Evolutionary conservation across 2,329 filamentous ascomycete species (phyloP).

Genomic region (Trichoderma koningiopsis): DNA sequence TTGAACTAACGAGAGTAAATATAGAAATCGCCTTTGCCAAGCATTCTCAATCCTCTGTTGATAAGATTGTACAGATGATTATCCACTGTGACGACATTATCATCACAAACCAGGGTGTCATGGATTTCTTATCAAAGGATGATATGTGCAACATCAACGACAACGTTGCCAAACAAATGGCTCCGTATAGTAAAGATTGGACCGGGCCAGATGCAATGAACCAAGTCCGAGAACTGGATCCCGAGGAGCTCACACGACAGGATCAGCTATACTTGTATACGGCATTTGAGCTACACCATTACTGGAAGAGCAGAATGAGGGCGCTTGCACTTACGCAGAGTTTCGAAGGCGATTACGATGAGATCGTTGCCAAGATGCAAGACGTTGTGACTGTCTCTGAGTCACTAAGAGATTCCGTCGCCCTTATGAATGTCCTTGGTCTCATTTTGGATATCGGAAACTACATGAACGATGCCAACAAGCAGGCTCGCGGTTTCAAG

Average conservation of each 20-base stretch:
- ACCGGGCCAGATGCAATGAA: slow-evolving; percentile 81
- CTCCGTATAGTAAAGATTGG: slow-evolving; percentile 95
- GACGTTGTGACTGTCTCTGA: slow-evolving; percentile 88
- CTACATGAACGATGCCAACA: slow-evolving; percentile 99
- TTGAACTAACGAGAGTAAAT: slow-evolving; percentile 36
- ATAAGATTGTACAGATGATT: slow-evolving; percentile 88
- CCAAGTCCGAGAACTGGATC: slow-evolving; percentile 81
- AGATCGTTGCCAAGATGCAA: slow-evolving; percentile 81
- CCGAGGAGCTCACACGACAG: slow-evolving; percentile 83
- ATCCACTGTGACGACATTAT: slow-evolving; percentile 93
- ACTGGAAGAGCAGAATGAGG: slow-evolving; percentile 98
- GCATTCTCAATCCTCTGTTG: slow-evolving; percentile 80
- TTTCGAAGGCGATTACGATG: slow-evolving; percentile 87
- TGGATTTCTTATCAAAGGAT: slow-evolving; percentile 94
- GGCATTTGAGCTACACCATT: slow-evolving; percentile 91
- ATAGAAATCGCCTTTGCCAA: slow-evolving; percentile 87
- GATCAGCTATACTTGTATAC: slow-evolving; percentile 95
- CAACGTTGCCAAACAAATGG: slow-evolving; percentile 87
- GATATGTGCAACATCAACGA: slow-evolving; percentile 92
- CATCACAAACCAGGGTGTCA: slow-evolving; percentile 84
- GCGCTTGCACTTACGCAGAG: slow-evolving; percentile 81
- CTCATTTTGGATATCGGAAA: slow-evolving; percentile 98
- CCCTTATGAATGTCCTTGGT: slow-evolving; percentile 92
- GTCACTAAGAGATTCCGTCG: slow-evolving; percentile 85
- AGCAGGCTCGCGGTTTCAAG: slow-evolving; percentile 97